Conservation (phyloP, 2,329 filamentous ascomycete genomes). For the Clarireedia hainanense region DNA sequence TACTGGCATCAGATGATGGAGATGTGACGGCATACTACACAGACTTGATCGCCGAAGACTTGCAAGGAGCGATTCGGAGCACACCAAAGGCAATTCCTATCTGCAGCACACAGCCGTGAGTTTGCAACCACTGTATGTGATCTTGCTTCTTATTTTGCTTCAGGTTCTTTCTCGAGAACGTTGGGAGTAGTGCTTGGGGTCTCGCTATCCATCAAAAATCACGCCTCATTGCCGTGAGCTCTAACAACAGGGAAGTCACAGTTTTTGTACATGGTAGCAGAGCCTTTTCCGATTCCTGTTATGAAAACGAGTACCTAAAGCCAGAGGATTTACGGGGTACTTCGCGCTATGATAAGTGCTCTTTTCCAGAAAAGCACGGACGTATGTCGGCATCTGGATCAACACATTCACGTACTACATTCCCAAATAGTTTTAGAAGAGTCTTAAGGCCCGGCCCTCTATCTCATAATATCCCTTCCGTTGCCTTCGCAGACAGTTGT, state of each 20-base stretch:
- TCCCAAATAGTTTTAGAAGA: slow-evolving; percentile 11
- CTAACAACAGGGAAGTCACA: slow-evolving; percentile 57
- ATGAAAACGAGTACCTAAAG: background rate
- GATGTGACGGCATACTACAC: slow-evolving; percentile 67
- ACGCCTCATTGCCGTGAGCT: slow-evolving; percentile 78
- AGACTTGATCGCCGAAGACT: slow-evolving; percentile 8
- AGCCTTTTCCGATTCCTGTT: background rate
- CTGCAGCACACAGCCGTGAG: slow-evolving; percentile 16
- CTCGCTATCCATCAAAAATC: slow-evolving; percentile 47
- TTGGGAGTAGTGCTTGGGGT: slow-evolving; percentile 79
- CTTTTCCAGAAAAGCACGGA: background rate
- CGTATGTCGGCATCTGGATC: background rate
- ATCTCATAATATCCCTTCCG: slow-evolving; percentile 24
- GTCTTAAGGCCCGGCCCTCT: slow-evolving; percentile 6
- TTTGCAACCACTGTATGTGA: background rate
- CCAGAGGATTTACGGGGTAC: no score
- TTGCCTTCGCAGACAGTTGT: slow-evolving; percentile 21
- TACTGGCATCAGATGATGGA: slow-evolving; percentile 65
- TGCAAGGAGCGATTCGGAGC: background rate
- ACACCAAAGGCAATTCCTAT: slow-evolving; percentile 2
- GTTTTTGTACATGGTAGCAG: slow-evolving; percentile 34
- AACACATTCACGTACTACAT: background rate
- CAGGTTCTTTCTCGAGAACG: slow-evolving; percentile 66
- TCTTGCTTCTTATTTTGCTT: slow-evolving; percentile 2
- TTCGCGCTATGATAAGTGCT: background rate